A percentile compares a stretch with the other conserved stretches of the same genome.
phyloP scores from a whole-genome alignment of 768 basidiomycete species.

The Pleurotus citrinopileatus region DNA sequence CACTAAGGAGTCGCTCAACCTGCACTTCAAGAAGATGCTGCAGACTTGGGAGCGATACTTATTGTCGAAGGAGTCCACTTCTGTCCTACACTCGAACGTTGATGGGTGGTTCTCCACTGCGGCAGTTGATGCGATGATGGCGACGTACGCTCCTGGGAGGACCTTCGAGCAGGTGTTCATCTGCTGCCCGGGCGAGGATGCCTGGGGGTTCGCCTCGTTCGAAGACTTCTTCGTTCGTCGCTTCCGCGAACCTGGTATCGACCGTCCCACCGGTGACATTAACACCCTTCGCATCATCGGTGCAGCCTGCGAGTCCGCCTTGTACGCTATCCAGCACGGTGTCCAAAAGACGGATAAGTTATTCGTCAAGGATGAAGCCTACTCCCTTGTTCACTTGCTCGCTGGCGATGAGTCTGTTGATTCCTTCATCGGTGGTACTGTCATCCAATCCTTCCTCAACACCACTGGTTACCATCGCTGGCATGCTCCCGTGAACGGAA shows the following conservation, averaged over 20 bases:
- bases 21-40: slow-evolving; percentile 12
- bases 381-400: slow-evolving; percentile 58
- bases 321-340: slow-evolving; percentile 36
- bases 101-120: slow-evolving; percentile 12
- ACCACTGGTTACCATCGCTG: slow-evolving; percentile 59
- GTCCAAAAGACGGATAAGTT: slow-evolving; percentile 44
- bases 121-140: slow-evolving; percentile 10
- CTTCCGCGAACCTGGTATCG: slow-evolving; percentile 29
- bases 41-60: slow-evolving; percentile 10
- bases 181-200: slow-evolving; percentile 32
- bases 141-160: neutral
- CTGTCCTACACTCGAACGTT: slow-evolving; percentile 8
- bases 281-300: slow-evolving; percentile 32
- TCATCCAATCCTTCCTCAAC: slow-evolving; percentile 58
- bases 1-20: slow-evolving; percentile 6
- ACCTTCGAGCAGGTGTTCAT: slow-evolving; percentile 36
- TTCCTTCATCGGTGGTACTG: slow-evolving; percentile 46
- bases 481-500: slow-evolving; percentile 55
- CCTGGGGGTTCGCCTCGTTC: slow-evolving; percentile 47
- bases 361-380: slow-evolving; percentile 61
- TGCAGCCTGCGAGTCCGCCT: slow-evolving; percentile 51
- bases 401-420: slow-evolving; percentile 32
- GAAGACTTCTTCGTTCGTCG: slow-evolving; percentile 54
- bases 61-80: slow-evolving; percentile 2
- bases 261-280: slow-evolving; percentile 35